Evolutionary conservation across 352 stramenopile species (phyloP).

Genomic region (Lagenidium sp.): DNA sequence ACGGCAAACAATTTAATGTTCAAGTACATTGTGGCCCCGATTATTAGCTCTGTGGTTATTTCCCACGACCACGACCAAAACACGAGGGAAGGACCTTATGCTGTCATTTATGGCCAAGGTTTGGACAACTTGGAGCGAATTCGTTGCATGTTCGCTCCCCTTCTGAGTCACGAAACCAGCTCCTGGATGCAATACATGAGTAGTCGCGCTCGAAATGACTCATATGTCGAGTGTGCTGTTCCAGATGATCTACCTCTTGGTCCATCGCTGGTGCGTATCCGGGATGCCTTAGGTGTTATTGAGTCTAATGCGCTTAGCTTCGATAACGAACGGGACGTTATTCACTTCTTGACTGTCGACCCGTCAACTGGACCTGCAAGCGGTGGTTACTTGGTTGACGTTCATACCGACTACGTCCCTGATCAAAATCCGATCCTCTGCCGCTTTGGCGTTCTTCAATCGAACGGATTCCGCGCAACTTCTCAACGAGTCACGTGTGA

Average conservation of each 20-base stretch:
- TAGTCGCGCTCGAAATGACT: no score
- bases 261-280: not conserved
- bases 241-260: not conserved
- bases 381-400: not conserved
- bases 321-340: not conserved
- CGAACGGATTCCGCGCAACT: no score
- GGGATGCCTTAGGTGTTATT: not conserved
- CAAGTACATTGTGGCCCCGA: not conserved
- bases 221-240: constrained; percentile 6
- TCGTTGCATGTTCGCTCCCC: no score
- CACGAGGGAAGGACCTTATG: no score
- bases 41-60: not conserved
- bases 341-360: not conserved
- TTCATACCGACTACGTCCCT: not conserved
- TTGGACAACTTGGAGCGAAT: no score
- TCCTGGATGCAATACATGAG: no score
- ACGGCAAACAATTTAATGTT: no score
- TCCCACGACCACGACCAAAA: not conserved
- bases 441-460: constrained; percentile 4
- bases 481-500: no score
- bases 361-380: not conserved
- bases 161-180: no score
- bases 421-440: not conserved
- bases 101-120: no score
- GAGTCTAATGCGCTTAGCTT: constrained; percentile 1